Evolutionary conservation across 2,329 filamentous ascomycete genomes (phyloP).

Genomic region (Coleophoma cylindrospora): DNA sequence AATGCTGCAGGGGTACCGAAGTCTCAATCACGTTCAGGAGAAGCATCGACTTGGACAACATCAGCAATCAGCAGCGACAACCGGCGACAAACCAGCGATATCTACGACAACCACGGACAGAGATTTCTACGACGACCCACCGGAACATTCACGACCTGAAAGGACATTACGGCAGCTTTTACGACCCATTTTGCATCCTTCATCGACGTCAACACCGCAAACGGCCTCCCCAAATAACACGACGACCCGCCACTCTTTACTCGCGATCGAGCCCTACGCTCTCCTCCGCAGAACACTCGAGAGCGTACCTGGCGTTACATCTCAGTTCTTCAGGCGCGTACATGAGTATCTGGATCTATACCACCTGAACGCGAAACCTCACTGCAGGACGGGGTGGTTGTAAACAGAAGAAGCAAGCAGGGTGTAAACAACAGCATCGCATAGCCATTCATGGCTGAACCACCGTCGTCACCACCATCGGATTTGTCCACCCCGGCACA

Average conservation of each 20-base stretch:
- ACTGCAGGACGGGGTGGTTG: too few species aligned
- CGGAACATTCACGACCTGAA: not conserved
- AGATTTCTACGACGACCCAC: not conserved
- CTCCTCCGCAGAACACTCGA: too few species aligned
- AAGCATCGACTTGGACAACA: constrained; percentile 1
- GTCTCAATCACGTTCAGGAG: not conserved
- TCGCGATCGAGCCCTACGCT: not conserved
- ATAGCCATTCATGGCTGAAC: constrained; percentile 34
- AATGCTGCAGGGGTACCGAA: not conserved
- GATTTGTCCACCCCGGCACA: constrained; percentile 58
- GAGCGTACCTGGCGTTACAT: too few species aligned
- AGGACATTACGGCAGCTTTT: not conserved
- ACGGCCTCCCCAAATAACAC: too few species aligned
- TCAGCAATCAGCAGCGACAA: not conserved
- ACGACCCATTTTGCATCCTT: too few species aligned
- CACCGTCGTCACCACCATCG: constrained; percentile 57
- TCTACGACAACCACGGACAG: not conserved
- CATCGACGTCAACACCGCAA: too few species aligned
- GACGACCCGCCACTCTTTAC: too few species aligned
- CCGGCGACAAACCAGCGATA: not conserved
- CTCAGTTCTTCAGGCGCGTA: too few species aligned
- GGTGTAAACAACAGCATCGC: not conserved
- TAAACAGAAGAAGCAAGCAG: too few species aligned
- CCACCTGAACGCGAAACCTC: too few species aligned
- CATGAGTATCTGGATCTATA: too few species aligned